Base-by-base conservation (phyloP, 768 basidiomycete species). In the Boletus reticuloceps region DNA sequence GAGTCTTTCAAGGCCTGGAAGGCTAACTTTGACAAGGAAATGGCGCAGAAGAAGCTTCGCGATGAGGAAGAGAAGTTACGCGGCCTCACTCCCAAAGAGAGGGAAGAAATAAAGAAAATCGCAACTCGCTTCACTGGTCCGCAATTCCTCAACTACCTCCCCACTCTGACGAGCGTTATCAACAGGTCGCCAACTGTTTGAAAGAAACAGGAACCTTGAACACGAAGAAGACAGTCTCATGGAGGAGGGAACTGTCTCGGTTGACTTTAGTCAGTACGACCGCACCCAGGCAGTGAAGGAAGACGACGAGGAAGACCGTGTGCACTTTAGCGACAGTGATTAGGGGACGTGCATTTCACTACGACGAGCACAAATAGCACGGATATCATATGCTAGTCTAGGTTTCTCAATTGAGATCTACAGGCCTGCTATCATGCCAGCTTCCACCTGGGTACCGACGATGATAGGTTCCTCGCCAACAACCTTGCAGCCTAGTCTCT, bases 151-250 rank as follows among this genome's bases (percentile, higher is more conserved):
- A 17, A 37, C 25, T 27, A 36, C 19, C 38, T 36, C 39, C 36
- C 19, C 53, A 13, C 14, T 3, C 54, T 60, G 36, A 51, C 27
- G 42, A 63, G 34, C 50, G 31, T 41, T 8, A 38, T 55, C 50
- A n/a, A 53, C 60, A 96, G 96, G 96, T 27, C 86, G 93, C 22
- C 94, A 97, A 74, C 74, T 98, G 43, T 99, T 98, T 71, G 93
- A 96, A 72, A 82, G 83, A 38, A 86, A 92, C 67, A 82, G 76
- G 53, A 82, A 82, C 61, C 77, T 94, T 34, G 82, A 75, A 5
- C 73, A 74, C 10, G 86, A 91, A 45, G 96, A 98, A 51, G 90
- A 91, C 59, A 79, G 72, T 14, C 76, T 94, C 37, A 71, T 88
- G 65, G 95, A 98, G 69, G 96, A 94, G 67, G 94, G 85, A 25